Percentiles rank a stretch among this genome's conserved stretches.
phyloP scores from a whole-genome alignment of 192 early-diverging fungal species.

The Linnemannia zychae region DNA sequence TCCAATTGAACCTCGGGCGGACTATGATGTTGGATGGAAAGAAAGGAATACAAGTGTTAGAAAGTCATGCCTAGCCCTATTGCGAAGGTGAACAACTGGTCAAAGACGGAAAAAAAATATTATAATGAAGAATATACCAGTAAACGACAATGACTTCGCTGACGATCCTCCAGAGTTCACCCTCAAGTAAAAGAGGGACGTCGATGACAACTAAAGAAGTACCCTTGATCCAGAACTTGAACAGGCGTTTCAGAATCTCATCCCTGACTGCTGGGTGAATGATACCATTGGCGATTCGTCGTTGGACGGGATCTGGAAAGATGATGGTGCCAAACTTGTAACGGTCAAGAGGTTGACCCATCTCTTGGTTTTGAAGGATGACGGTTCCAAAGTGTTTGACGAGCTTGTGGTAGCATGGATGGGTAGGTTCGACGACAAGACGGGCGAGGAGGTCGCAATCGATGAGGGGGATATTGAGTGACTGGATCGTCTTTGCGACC shows the following conservation, averaged over 20 bases:
- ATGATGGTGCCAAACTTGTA: conserved; percentile 83
- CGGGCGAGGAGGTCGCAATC: conserved; percentile 95
- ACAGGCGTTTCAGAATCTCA: conserved; percentile 81
- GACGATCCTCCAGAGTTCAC: conserved; percentile 80
- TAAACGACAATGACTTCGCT: conserved; percentile 84
- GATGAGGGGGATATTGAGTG: conserved; percentile 78
- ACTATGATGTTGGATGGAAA: conserved; percentile 57
- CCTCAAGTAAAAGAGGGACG: conserved; percentile 94
- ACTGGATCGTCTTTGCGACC: conserved; percentile 74
- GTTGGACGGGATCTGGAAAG: conserved; percentile 79
- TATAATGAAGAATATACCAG: conserved; percentile 62
- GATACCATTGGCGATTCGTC: conserved; percentile 82
- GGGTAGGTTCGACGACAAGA: conserved; percentile 84
- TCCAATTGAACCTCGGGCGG: conserved; percentile 77
- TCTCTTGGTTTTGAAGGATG: conserved; percentile 63
- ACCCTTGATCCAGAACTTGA: conserved; percentile 79
- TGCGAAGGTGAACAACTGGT: neutral
- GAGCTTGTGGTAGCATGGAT: conserved; percentile 78
- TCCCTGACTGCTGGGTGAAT: conserved; percentile 91
- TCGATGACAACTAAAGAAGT: conserved; percentile 85
- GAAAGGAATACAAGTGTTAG: neutral
- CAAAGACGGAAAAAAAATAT: neutral
- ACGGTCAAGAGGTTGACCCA: conserved; percentile 74
- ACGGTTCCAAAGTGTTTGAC: conserved; percentile 82
- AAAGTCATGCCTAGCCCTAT: neutral